Evolutionary conservation across 768 basidiomycete genomes (phyloP), one percentile per base, ranked within the genome.

Genomic region (Paxillus rubicundulus): DNA sequence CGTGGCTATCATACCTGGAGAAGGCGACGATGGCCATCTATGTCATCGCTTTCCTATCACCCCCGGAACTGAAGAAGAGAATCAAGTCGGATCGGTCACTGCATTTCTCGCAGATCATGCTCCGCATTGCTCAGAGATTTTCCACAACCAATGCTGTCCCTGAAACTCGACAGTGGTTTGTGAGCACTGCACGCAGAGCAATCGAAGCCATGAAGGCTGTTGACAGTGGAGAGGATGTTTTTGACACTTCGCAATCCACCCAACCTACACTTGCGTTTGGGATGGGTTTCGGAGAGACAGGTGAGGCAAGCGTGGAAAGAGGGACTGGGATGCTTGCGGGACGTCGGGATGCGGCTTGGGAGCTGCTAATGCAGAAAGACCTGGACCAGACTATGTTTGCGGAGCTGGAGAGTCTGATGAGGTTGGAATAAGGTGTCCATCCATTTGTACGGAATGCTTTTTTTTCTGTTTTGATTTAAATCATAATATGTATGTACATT

Each of bases 1-100:
- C 72, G 18, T 92, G 89, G 85, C 67, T 94, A 41, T 82, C 83
- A 38, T 88, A 91, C 67, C 70, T 90, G 56, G 90, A 95, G 74
- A 89, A 88, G 59, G 72, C 78, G 47, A 76, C 88, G 42, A 82
- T 94, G 77, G 80, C 82, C n/a, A 79, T 97, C 38, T 98, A 97
- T 72, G 86, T 86, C 34, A 73, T 98, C 56, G 82, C 86, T 20
- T 98, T 93, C 75, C 74, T 95, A 49, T 82, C 92, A 3, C 80
- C 92, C 2, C 84, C 86, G 4, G 76, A 80, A 24, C 64, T 95
- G 56, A 93, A 95, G 72, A 74, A 77, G 49, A 79, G 72, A 55
- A 77, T 93, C 58, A 88, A 89, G 60, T 67, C 71, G 9, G 81
- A 90, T 65, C 77, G 81, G 46, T 72, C 72, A 37, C 76, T 94